phyloP scores from a whole-genome alignment of 345 rosid species.

The Firmiana major region DNA sequence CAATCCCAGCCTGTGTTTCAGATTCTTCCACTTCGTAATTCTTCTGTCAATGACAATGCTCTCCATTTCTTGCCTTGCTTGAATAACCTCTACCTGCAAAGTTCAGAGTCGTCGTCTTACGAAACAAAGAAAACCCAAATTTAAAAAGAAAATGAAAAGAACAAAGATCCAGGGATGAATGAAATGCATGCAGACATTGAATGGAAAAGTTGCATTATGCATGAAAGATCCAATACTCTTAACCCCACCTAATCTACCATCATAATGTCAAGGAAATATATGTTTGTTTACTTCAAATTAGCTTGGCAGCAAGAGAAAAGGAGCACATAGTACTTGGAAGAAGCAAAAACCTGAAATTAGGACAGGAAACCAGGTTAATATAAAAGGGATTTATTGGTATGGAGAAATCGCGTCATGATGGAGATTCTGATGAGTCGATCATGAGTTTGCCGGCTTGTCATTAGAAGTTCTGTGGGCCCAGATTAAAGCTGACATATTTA shows the following conservation, averaged over 20 bases:
- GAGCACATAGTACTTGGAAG: neutral
- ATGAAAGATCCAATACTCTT: too few relatives aligned
- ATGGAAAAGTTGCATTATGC: too few relatives aligned
- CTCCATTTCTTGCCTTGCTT: neutral
- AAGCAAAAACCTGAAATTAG: neutral
- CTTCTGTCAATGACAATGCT: constrained; percentile 33
- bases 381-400: neutral
- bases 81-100: neutral
- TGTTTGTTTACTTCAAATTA: neutral
- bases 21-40: constrained; percentile 44
- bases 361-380: neutral
- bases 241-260: too few relatives aligned
- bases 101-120: neutral
- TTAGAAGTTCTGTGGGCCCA: neutral
- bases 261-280: too few relatives aligned
- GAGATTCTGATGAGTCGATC: neutral
- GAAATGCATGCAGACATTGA: neutral
- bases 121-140: neutral
- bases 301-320: neutral
- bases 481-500: too few relatives aligned
- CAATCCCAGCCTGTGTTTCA: constrained; percentile 64
- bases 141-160: neutral
- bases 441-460: neutral
- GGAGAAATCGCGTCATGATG: neutral
- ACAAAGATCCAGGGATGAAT: neutral